Evolutionary conservation across 148 eudicot genomes (phyloP), one percentile per base, ranked within the genome.

Genomic region (Persicaria tinctoria): DNA sequence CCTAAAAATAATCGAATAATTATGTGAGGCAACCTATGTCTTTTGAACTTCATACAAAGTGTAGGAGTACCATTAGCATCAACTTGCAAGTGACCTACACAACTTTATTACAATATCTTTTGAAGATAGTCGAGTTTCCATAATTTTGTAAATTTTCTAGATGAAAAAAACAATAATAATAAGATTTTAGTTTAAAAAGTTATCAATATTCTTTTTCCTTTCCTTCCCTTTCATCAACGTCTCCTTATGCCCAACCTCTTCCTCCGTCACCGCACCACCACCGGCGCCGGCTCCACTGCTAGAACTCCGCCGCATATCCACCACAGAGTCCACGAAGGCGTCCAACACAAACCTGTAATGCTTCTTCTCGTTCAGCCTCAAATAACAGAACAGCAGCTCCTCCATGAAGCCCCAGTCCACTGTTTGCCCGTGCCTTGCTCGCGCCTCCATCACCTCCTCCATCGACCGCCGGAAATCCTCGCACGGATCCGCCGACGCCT

Each of bases 351-450:
- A 85, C 83, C 78, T 81, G 23, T 84, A 78, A 0, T 82, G 88
- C 77, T 83, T 87, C 80, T 85, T 86, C 75, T 89, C 87, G 76
- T 93, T 90, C 87, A 93, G 59, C 68, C 87, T 81, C 77, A 93
- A 57, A 78, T 84, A 90, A 76, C 88, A 80, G 76, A 86, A 86
- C 78, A 93, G 54, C 16, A 93, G 78, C 74, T 89, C 93, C 70
- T 90, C 92, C 89, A 90, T 79, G 51, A 89, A 93, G 5, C 86
- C 92, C 96, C 93, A 90, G 75, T 93, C 89, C 23, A 90, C 87
- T 56, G 72, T 75, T 56, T 84, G 86, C 5, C 78, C 50, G 23
- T 79, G 60, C 4, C 80, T 69, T 48, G 79, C 32, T 45, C 87
- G 69, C 5, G 88, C 92, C 44, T 86, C 88, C n/a, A 84, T 49